Base-by-base conservation (phyloP, 1,139 yeast species). In the Sugiyamaella paludigena region DNA sequence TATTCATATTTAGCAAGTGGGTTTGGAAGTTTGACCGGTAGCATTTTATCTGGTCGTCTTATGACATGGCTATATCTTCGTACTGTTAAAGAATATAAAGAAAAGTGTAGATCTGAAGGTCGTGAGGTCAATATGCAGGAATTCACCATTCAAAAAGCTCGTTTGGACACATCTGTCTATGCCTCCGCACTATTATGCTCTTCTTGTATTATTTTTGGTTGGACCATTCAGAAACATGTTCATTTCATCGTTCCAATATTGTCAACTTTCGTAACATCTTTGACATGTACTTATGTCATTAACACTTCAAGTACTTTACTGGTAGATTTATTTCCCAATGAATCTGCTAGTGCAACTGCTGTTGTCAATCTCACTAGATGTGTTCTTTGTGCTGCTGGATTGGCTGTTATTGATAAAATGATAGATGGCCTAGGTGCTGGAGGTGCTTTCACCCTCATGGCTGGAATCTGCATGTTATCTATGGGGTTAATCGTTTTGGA, bases 361-460 rank as follows among this genome's bases (percentile, higher is more conserved):
- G 71, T 81, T 43, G 75, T 78, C 50, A 84, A 84, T 55, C 68
- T 84, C 31, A 72, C 80, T 7, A 68, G 89, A 55, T 83, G 92
- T 57, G 68, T 79, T 24, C 59, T 75, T 49, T 77, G 82, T 52
- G 87, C 91, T 0, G 72, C 78, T 1, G 81, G 83, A 45, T 72
- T 83, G 51, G 87, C 86, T 0, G 81, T 78, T 15, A 73, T 83
- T 28, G 76, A 81, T 19, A 71, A 67, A 47, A 83, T 84, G 87
- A 74, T 75, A 41, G 50, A 50, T 0, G 46, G 70, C 0, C 68
- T 84, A 74, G 75, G 77, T 0, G 62, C 79, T 4, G 91, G 91
- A 2, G 87, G 88, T 1, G 78, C 84, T 0, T 82, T 80, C 59
- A 76, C 85, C 0, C 69, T 84, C 27, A 67, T 82, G 71, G 73